A percentile compares a stretch with the other conserved stretches of the same genome.
These are phyloP conservation scores for Candida glucosophila DNA, from an alignment of 1,139 yeast species.

Conservation along the genomic window DNA sequence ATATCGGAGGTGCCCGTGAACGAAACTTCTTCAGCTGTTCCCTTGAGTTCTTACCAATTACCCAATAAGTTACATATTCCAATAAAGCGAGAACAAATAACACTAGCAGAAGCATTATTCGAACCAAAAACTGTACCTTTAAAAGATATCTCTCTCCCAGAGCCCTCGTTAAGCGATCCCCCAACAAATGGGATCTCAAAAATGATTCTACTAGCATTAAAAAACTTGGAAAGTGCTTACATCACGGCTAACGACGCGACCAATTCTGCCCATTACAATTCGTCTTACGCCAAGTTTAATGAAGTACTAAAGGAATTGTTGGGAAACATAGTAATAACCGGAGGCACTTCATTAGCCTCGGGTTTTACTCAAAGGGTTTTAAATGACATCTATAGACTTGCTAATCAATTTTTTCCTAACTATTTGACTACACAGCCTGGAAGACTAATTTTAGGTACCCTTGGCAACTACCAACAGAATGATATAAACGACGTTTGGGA, in stretches of 20 bases:
- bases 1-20: constrained; percentile 18
- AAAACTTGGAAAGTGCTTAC: constrained; percentile 24
- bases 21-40: constrained; percentile 8
- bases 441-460: constrained; percentile 11
- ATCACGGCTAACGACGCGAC: constrained; percentile 14
- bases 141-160: constrained; percentile 23
- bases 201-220: constrained; percentile 30
- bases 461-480: constrained; percentile 16
- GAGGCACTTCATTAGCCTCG: constrained; percentile 51
- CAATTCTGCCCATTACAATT: constrained; percentile 13
- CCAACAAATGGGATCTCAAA: constrained; percentile 33
- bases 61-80: constrained; percentile 35
- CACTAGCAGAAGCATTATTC: constrained; percentile 45
- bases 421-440: constrained; percentile 20
- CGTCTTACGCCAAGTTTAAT: constrained; percentile 27
- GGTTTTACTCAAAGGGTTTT: constrained; percentile 57
- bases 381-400: constrained; percentile 45
- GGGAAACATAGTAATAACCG: constrained; percentile 60
- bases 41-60: constrained; percentile 34
- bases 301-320: constrained; percentile 36
- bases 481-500: constrained; percentile 39
- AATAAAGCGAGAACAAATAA: constrained; percentile 32
- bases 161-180: constrained; percentile 31
- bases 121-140: constrained; percentile 39
- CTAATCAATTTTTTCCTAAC: constrained; percentile 42